These are phyloP conservation scores for Macrocybe sp. DNA, from an alignment of 1,284 basidiomycete species.

Conservation along the genomic window DNA sequence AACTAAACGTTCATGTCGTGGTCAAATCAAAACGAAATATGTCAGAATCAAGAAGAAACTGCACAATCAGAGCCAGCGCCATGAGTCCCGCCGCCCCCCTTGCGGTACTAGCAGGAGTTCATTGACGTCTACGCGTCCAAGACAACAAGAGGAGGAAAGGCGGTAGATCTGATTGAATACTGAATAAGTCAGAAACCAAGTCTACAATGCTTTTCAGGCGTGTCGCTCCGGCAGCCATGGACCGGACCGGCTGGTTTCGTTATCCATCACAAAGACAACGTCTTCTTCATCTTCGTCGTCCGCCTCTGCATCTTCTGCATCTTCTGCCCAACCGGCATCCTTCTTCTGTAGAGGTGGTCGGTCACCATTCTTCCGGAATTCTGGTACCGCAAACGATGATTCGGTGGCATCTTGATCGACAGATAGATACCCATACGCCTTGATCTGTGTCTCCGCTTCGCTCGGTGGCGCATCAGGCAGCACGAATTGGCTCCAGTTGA, in stretches of 20 bases:
- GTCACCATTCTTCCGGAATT: not conserved
- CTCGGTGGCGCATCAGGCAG: slow-evolving; percentile 63
- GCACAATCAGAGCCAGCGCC: too few species aligned
- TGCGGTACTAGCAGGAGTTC: not conserved
- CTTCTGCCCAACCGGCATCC: not conserved
- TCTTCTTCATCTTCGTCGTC: slow-evolving; percentile 28
- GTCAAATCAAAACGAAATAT: too few species aligned
- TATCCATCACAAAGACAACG: slow-evolving; percentile 35
- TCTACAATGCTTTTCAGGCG: slow-evolving; percentile 2
- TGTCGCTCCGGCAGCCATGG: slow-evolving; percentile 16
- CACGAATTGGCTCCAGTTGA: slow-evolving; percentile 63
- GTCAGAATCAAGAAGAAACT: too few species aligned
- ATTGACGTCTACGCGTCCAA: not conserved
- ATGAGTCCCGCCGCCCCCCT: too few species aligned
- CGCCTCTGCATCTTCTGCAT: slow-evolving; percentile 12
- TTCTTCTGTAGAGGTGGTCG: not conserved
- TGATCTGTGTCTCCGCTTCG: slow-evolving; percentile 27
- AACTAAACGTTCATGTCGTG: too few species aligned
- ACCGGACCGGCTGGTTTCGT: slow-evolving; percentile 20
- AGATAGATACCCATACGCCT: slow-evolving; percentile 2
- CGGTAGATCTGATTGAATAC: slow-evolving; percentile 1
- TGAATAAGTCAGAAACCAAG: not conserved
- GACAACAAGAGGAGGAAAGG: not conserved
- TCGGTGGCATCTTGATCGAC: not conserved
- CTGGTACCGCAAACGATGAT: too few species aligned